Evolutionary conservation across 345 rosid species (phyloP), one percentile per base, ranked within the genome.

Genomic region (Crucihimalaya himalaica): DNA sequence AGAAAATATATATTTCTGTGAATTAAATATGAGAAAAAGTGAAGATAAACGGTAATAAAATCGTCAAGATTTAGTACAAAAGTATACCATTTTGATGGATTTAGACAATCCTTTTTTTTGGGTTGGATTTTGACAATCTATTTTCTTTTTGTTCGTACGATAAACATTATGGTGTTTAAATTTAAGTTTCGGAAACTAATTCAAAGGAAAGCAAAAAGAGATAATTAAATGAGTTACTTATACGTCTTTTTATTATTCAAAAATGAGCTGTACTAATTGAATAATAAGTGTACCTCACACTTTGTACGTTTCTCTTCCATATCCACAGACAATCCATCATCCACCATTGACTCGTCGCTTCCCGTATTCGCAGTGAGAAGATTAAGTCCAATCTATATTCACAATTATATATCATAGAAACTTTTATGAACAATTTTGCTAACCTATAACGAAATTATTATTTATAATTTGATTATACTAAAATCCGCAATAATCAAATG

Each of bases 321-420:
- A 31, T 88, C 88, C 5, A 91, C 81, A 37, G 97, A 91, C 0
- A 86, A 71, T 14, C 92, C 97, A 78, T 89, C 97, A 73, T 89
- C 97, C 53, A 89, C 89, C 27, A 83, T 83, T 16, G 97, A 92
- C 72, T 91, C 88, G 73, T 92, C 96, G 76, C 97, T 94, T 86
- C 96, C 84, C 5, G 88, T 76, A 42, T 85, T 85, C 51, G 86
- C 85, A 16, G 86, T 80, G 51, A 87, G 89, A 74, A 94, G 93
- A 69, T 76, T 88, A 85, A 94, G 83, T 2, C 93, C 97, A 66
- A 83, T 94, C 99, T 94, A 0, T 1, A 70, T 65, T n/a, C 9
- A 59, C 32, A 51, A 19, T 61, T 5, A 18, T n/a, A n/a, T n/a
- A n/a, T 59, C 9, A 62, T 52, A 35, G 4, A 18, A 1, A 19